Base-by-base conservation (phyloP, 805 yeast genomes). In the Yarrowia deformans region DNA sequence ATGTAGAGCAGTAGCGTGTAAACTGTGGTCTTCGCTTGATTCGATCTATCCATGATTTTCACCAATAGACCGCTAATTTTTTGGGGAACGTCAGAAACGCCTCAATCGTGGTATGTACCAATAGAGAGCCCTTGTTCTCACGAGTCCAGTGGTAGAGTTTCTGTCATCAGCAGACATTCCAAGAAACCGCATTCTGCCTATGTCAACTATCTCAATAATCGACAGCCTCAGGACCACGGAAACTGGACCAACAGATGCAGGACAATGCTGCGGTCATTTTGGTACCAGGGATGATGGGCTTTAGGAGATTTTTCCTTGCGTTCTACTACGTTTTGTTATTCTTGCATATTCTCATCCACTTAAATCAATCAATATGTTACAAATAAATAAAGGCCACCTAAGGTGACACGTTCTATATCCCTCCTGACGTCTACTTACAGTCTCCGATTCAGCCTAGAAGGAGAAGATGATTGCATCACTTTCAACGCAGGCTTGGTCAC, bases 401-500 rank as follows among this genome's bases (percentile, higher is more conserved):
- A 9, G 5, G 4, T 16, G 23, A 12, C 50, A 3, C 13, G 8
- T n/a, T 48, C 52, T 48, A 48, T 48, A 48, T 13, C 34, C 13
- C 9, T 7, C 46, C 9, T 8, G 29, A 6, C 13, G n/a, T 19
- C 29, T 1, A 8, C 18, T 32, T n/a, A 49, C 34, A 3, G 18
- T 32, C 37, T 14, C 19, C 39, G 19, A 14, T 56, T 56, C 18
- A 56, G 49, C 29, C 63, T 10, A 0, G 63, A 40, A 16, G 46
- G 29, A 29, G 63, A 42, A 5, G 42, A 49, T 2, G 49, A 12
- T 13, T 40, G 42, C 49, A 56, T 37, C 16, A 40, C 63, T 14
- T 34, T 52, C 8, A 14, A 29, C 18, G 56, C 6, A n/a, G 63
- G 63, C 43, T 56, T 56, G 16, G 39, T 23, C 16, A 56, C 63